Base-by-base conservation (phyloP, 768 basidiomycete genomes). In the Amanita polypyramis region DNA sequence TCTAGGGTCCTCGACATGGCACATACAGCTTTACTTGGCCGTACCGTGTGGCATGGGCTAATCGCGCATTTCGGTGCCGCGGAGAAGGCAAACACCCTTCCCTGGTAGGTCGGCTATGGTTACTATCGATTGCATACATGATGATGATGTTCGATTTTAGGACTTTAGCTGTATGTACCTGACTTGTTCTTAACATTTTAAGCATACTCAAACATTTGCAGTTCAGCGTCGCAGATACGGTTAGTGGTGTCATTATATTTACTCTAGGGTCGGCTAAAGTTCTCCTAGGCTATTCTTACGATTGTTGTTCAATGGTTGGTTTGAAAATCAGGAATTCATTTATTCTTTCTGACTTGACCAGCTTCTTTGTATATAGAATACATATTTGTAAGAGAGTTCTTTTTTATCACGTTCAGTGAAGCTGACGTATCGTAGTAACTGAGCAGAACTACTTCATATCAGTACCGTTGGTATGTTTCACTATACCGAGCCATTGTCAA, bases 301-400 rank as follows among this genome's bases (percentile, higher is more conserved):
- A 68, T 75, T 43, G 62, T 75, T 20, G 74, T 77, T 4, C 75
- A 77, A 50, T 71, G 74, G 73, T 75, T 50, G 25, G 65, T 45
- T 20, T 23, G 50, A 23, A 12, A 5, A 37, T 20, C 33, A 10
- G 9, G 20, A 12, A 43, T 58, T 55, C 41, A 59, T 20, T 11
- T 11, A 5, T 29, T 47, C 5, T 2, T 2, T 14, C 23, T 27
- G 12, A 38, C 40, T 40, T 20, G 10, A 19, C 5, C 40, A 66
- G 66, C 39, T 68, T 69, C 52, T 67, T 70, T 42, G 60, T 66
- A 1, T 62, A 68, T 49, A 64, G 72, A 42, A 72, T 73, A 27
- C 64, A 65, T 51, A 69, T 62, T 58, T 54, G 72, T 72, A 47
- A 55, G 65, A 40, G 8, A 17, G n/a, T 14, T 29, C 15, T 10